Evolutionary conservation across 139 green algal species (phyloP).

Genomic region (Nannochloris sp.): DNA sequence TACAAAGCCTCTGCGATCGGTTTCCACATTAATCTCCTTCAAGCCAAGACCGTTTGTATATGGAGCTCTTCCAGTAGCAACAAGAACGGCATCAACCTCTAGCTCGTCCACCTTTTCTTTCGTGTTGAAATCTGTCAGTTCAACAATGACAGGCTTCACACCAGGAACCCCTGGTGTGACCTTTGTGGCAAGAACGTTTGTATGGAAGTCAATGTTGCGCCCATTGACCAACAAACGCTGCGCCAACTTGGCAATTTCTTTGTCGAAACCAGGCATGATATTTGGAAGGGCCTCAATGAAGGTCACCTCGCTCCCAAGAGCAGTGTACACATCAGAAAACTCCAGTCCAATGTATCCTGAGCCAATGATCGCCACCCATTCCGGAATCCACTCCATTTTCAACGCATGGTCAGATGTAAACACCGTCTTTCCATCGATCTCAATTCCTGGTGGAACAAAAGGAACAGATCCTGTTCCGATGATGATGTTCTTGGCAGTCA

Average conservation of each 20-base stretch:
- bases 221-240: slow-evolving; percentile 89
- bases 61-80: slow-evolving; percentile 84
- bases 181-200: slow-evolving; percentile 83
- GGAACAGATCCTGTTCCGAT: slow-evolving; percentile 94
- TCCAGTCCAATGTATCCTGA: slow-evolving; percentile 98
- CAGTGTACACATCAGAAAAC: slow-evolving; percentile 98
- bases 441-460: slow-evolving; percentile 95
- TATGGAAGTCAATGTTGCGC: slow-evolving; percentile 93
- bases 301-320: slow-evolving; percentile 89
- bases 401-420: slow-evolving; percentile 97
- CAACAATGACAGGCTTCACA: slow-evolving; percentile 91
- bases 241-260: slow-evolving; percentile 86
- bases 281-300: slow-evolving; percentile 97
- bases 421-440: slow-evolving; percentile 98
- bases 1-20: slow-evolving; percentile 86
- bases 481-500: slow-evolving; percentile 92
- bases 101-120: slow-evolving; percentile 91
- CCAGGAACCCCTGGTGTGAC: slow-evolving; percentile 66
- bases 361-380: slow-evolving; percentile 98
- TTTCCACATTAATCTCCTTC: slow-evolving; percentile 56
- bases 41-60: slow-evolving; percentile 87
- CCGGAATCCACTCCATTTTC: slow-evolving; percentile 96
- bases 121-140: slow-evolving; percentile 98
- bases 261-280: slow-evolving; percentile 98
- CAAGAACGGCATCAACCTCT: slow-evolving; percentile 89